Evolutionary conservation across 805 yeast genomes (phyloP).

Genomic region (Yueomyces sinensis): DNA sequence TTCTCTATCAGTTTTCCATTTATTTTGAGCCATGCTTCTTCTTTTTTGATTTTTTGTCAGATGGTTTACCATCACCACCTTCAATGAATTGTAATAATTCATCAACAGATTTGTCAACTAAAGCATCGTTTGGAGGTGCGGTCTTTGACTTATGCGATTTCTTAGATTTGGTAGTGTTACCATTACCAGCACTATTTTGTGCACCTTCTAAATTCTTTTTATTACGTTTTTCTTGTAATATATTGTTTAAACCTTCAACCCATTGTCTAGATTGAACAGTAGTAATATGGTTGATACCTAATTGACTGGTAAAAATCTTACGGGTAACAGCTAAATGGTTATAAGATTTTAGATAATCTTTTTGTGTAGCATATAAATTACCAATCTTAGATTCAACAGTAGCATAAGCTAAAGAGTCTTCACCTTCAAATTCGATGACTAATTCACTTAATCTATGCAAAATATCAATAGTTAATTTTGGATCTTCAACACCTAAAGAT

Average conservation of each 20-base stretch:
- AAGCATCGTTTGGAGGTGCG: slow-evolving; percentile 33
- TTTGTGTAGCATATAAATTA: slow-evolving; percentile 39
- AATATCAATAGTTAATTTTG: slow-evolving; percentile 41
- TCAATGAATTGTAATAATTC: slow-evolving; percentile 62
- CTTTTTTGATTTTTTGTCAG: slow-evolving; percentile 10
- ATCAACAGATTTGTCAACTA: slow-evolving; percentile 55
- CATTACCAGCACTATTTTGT: slow-evolving; percentile 10
- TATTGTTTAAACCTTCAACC: slow-evolving; percentile 40
- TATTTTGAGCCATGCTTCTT: too few relatives aligned
- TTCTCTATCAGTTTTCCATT: too few relatives aligned
- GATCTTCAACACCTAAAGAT: slow-evolving; percentile 44
- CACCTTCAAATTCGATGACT: slow-evolving; percentile 41
- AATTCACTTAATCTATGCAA: slow-evolving; percentile 40
- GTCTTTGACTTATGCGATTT: slow-evolving; percentile 19
- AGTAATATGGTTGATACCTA: slow-evolving; percentile 56
- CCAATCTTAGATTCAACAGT: slow-evolving; percentile 57
- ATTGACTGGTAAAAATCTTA: slow-evolving; percentile 37
- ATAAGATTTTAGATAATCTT: slow-evolving; percentile 43
- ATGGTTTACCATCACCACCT: slow-evolving; percentile 32
- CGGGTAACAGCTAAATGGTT: slow-evolving; percentile 44
- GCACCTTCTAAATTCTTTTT: slow-evolving; percentile 17
- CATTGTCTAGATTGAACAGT: slow-evolving; percentile 59
- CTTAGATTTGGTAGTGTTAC: slow-evolving; percentile 3
- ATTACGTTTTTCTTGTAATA: slow-evolving; percentile 17
- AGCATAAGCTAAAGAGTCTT: slow-evolving; percentile 46